A percentile compares a stretch with the other conserved stretches of the same genome.
phyloP scores from a whole-genome alignment of 257 asterid genomes.

The Datura wrightii region DNA sequence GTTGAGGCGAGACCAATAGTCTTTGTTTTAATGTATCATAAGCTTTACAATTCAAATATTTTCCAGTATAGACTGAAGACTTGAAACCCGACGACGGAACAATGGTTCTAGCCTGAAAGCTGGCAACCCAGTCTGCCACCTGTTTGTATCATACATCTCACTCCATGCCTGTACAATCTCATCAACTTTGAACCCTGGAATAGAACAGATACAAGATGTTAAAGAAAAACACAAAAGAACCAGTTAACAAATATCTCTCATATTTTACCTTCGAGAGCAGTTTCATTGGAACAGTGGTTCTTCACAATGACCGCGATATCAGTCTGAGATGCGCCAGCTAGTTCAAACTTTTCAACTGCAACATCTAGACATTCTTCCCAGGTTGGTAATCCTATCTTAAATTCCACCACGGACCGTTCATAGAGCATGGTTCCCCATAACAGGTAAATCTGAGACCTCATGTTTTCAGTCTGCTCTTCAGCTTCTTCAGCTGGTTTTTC shows the following conservation, averaged over 20 bases:
- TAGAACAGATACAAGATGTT: slow-evolving; percentile 19
- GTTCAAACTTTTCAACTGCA: slow-evolving; percentile 88
- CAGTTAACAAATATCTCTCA: not conserved
- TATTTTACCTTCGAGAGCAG: slow-evolving; percentile 83
- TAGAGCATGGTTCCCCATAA: slow-evolving; percentile 91
- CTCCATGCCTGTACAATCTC: slow-evolving; percentile 99
- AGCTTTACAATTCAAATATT: slow-evolving; percentile 48
- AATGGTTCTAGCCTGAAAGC: slow-evolving; percentile 77
- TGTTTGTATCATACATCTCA: slow-evolving; percentile 89
- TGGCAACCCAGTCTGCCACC: slow-evolving; percentile 77
- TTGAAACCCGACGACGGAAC: slow-evolving; percentile 78
- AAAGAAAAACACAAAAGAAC: not conserved
- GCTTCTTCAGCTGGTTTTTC: slow-evolving; percentile 69
- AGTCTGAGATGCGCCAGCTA: slow-evolving; percentile 81
- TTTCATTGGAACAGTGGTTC: slow-evolving; percentile 93
- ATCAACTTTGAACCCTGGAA: slow-evolving; percentile 85
- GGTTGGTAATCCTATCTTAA: slow-evolving; percentile 76
- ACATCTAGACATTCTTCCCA: slow-evolving; percentile 98
- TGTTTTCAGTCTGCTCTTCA: slow-evolving; percentile 61
- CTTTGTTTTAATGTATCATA: slow-evolving; percentile 26
- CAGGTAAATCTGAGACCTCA: slow-evolving; percentile 84
- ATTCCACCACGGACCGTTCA: slow-evolving; percentile 95
- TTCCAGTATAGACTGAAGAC: slow-evolving; percentile 75
- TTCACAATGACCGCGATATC: slow-evolving; percentile 92
- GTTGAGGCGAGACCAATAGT: not conserved